phyloP scores from a whole-genome alignment of 2,329 filamentous ascomycete genomes.

The Pestalotiopsis sp. region DNA sequence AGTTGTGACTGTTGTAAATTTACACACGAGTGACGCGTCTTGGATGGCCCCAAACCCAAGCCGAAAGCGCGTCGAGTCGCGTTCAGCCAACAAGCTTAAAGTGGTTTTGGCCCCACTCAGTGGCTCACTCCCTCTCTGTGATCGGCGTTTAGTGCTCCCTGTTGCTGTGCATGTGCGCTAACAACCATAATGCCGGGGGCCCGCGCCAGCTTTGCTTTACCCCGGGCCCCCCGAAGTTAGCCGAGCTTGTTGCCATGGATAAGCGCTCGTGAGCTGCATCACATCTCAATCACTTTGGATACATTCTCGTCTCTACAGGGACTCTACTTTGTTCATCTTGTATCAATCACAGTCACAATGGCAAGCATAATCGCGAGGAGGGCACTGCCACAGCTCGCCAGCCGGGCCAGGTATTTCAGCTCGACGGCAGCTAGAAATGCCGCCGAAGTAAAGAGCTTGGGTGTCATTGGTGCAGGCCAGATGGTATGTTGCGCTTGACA shows the following conservation, averaged over 20 bases:
- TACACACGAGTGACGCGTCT: neutral
- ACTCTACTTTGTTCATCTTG: neutral
- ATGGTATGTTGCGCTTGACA: constrained; percentile 67
- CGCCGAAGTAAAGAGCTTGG: constrained; percentile 81
- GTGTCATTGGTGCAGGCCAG: constrained; percentile 92
- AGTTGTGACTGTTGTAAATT: neutral
- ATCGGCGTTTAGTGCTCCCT: neutral
- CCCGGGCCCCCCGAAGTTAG: constrained; percentile 12
- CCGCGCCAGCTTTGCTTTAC: neutral
- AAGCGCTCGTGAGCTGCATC: neutral
- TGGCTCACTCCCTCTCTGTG: neutral
- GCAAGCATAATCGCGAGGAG: constrained; percentile 40
- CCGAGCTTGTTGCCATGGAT: constrained; percentile 10
- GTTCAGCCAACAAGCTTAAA: neutral
- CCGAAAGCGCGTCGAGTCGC: constrained; percentile 15
- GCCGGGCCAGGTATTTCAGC: constrained; percentile 66
- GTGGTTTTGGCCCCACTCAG: neutral
- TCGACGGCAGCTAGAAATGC: constrained; percentile 61
- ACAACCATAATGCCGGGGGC: neutral
- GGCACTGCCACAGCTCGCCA: constrained; percentile 38
- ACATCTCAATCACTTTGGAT: neutral
- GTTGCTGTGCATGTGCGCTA: neutral
- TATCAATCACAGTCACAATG: constrained; percentile 34
- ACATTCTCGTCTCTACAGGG: neutral
- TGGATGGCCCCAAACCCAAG: neutral